Conservation (phyloP, 176 grass and related monocot species). For the Carex littledalei region DNA sequence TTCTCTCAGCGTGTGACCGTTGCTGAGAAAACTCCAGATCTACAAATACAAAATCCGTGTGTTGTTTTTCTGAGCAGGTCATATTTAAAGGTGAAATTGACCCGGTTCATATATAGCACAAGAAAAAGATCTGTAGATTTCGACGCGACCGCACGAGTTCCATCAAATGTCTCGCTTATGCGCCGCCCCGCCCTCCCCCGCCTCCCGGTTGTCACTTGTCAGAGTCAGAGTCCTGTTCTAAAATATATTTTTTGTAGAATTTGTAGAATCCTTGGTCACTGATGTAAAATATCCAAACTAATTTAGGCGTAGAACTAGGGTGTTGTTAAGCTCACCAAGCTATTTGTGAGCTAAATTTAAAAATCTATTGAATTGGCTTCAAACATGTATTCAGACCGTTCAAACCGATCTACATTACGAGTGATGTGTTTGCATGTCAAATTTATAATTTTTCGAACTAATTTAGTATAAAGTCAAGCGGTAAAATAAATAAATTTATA, state of each 20-base stretch:
- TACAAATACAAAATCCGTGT: neutral
- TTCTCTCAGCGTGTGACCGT: slow-evolving; percentile 3
- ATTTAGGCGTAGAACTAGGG: no score
- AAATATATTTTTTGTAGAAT: neutral
- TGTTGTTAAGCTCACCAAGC: no score
- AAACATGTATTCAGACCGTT: no score
- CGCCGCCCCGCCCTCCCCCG: slow-evolving; percentile 1
- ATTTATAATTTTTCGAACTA: no score
- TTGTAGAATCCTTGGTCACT: neutral
- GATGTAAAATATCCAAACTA: neutral
- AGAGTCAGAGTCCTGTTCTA: neutral
- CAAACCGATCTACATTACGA: no score
- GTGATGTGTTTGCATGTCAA: no score
- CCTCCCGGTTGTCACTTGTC: neutral
- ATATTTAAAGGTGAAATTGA: neutral
- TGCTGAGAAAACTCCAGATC: neutral
- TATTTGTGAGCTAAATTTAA: no score
- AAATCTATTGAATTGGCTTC: no score
- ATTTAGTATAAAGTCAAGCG: no score
- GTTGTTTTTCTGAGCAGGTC: neutral
- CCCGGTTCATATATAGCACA: neutral
- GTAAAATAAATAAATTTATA: no score
- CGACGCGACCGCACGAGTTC: neutral
- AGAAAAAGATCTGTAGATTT: neutral
- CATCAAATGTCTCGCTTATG: slow-evolving; percentile 6